Percentiles rank a stretch among this genome's conserved stretches.
phyloP scores from a whole-genome alignment of 352 stramenopile genomes.

The Hyaloperonospora brassicae region DNA sequence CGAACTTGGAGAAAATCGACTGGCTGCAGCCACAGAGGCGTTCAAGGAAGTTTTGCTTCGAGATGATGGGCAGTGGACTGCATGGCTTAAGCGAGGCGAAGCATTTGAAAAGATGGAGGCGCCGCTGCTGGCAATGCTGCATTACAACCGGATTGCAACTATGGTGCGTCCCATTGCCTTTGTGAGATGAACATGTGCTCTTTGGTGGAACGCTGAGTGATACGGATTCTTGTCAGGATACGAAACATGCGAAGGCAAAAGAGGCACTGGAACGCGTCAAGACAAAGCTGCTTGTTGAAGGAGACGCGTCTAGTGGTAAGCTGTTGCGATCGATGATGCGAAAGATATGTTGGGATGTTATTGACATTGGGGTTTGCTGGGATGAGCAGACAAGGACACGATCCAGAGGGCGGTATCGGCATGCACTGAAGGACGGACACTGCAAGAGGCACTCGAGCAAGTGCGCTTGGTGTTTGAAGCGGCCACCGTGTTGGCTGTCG shows the following conservation, averaged over 20 bases:
- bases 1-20: slow-evolving; percentile 20
- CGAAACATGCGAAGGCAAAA: slow-evolving; percentile 22
- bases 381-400: slow-evolving; percentile 9
- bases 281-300: slow-evolving; percentile 18
- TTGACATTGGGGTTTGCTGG: neutral
- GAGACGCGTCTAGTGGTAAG: slow-evolving; percentile 20
- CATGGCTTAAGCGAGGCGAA: slow-evolving; percentile 47
- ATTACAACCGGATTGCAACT: slow-evolving; percentile 46
- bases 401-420: slow-evolving; percentile 10
- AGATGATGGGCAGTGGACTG: slow-evolving; percentile 34
- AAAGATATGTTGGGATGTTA: neutral
- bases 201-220: neutral
- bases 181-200: neutral
- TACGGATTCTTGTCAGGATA: slow-evolving; percentile 18
- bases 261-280: slow-evolving; percentile 31
- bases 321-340: neutral
- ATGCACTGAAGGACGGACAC: slow-evolving; percentile 9
- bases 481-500: slow-evolving; percentile 50
- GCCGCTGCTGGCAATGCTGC: slow-evolving; percentile 59
- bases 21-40: slow-evolving; percentile 43
- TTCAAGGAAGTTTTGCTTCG: slow-evolving; percentile 62
- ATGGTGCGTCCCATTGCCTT: slow-evolving; percentile 22
- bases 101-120: slow-evolving; percentile 51
- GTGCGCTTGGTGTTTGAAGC: slow-evolving; percentile 39
- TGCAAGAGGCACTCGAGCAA: slow-evolving; percentile 18